Evolutionary conservation across 257 asterid genomes (phyloP).

Genomic region (Solanum neorickii): DNA sequence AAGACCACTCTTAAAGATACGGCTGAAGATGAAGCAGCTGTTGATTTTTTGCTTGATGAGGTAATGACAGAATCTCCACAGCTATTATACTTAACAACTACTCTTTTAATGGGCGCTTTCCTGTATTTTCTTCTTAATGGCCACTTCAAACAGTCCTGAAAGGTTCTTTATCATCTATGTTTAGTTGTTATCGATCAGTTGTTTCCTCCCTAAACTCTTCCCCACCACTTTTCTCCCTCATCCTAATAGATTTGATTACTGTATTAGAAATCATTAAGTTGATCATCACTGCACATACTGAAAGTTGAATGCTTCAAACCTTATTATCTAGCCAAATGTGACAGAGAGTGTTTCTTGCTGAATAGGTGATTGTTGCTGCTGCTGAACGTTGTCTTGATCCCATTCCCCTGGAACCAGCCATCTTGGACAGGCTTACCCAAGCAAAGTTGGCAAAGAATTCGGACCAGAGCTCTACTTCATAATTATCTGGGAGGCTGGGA

Average conservation of each 20-base stretch:
- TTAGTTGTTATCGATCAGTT: neutral
- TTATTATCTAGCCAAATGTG: neutral
- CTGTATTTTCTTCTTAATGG: neutral
- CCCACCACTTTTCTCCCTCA: neutral
- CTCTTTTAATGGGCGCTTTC: neutral
- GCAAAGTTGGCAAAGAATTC: constrained; percentile 59
- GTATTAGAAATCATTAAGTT: neutral
- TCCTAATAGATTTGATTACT: neutral
- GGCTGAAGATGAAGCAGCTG: constrained; percentile 84
- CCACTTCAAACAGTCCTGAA: neutral
- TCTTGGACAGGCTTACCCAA: constrained; percentile 79
- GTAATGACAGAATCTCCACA: constrained; percentile 20
- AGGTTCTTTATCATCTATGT: neutral
- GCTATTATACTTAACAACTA: neutral
- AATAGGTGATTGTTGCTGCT: constrained; percentile 67
- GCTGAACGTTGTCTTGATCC: constrained; percentile 93
- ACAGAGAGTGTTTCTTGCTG: neutral
- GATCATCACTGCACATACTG: neutral
- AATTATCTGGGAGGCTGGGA: neutral
- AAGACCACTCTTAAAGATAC: constrained; percentile 57
- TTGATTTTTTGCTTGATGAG: constrained; percentile 95
- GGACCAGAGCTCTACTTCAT: constrained; percentile 6
- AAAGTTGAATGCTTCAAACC: neutral
- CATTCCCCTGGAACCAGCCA: constrained; percentile 60
- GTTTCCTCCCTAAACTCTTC: neutral